These are phyloP conservation scores for Logfia minima DNA, from an alignment of 129 eudicot species.

Conservation along the genomic window DNA sequence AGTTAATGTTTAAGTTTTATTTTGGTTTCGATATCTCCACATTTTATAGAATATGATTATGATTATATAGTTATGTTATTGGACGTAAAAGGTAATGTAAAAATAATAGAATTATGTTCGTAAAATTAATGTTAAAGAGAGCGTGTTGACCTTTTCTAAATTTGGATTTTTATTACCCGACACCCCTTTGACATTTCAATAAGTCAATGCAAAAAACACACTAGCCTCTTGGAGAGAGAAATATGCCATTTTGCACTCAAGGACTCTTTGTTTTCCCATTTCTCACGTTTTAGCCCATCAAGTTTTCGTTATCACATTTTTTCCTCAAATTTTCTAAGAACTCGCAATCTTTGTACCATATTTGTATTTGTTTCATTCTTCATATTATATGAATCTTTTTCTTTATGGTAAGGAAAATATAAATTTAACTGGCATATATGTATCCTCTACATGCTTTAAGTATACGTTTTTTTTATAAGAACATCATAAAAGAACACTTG, in stretches of 20 bases:
- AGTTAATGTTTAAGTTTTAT: too few species aligned
- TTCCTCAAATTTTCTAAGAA: not conserved
- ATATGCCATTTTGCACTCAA: not conserved
- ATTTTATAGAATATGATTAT: too few species aligned
- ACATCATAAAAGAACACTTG: too few species aligned
- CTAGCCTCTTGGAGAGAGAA: constrained; percentile 16
- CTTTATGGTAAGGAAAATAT: not conserved
- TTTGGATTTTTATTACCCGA: not conserved
- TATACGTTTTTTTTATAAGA: too few species aligned
- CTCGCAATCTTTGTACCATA: not conserved
- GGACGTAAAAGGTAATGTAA: too few species aligned
- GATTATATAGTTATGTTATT: too few species aligned
- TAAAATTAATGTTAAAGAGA: not conserved
- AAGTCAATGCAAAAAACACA: constrained; percentile 57
- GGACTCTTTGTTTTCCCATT: not conserved
- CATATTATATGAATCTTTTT: too few species aligned
- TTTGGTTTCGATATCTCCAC: too few species aligned
- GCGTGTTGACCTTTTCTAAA: not conserved
- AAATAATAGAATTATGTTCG: too few species aligned
- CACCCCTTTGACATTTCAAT: constrained; percentile 57
- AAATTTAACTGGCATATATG: too few species aligned
- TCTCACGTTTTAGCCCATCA: not conserved
- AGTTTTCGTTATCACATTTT: constrained; percentile 6
- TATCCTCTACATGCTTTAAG: too few species aligned
- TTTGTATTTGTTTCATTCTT: not conserved